Conservation (phyloP, 1,139 yeast species). For the Kodamaea fungicola region DNA sequence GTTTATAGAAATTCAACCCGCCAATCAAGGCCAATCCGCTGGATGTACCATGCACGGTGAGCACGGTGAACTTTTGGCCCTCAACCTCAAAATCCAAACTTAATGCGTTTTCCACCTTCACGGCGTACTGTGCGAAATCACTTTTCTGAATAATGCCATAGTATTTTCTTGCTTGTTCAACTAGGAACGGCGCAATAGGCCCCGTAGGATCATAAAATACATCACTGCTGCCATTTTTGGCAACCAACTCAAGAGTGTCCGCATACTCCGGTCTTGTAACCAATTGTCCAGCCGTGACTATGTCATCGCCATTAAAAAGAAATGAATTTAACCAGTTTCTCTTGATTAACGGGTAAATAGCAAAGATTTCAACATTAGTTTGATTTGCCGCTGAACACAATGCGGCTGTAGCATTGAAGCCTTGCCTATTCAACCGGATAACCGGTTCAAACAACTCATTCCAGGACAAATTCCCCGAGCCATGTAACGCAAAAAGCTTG, state of each 20-base stretch:
- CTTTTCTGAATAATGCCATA: conserved; percentile 61
- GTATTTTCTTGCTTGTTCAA: conserved; percentile 35
- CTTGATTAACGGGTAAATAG: conserved; percentile 21
- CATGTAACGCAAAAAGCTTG: conserved; percentile 54
- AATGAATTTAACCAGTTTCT: conserved; percentile 51
- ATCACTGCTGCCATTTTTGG: conserved; percentile 69
- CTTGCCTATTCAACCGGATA: conserved; percentile 58
- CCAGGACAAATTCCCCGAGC: conserved; percentile 75
- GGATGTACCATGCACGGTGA: conserved; percentile 74
- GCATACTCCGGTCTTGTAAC: conserved; percentile 63
- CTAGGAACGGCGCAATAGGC: conserved; percentile 60
- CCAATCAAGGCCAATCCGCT: conserved; percentile 80
- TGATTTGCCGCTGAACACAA: conserved; percentile 32
- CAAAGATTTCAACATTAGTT: conserved; percentile 25
- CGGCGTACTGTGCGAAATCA: conserved; percentile 66
- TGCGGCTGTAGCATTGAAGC: conserved; percentile 58
- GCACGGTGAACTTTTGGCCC: conserved; percentile 48
- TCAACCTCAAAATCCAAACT: conserved; percentile 29
- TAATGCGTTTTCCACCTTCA: conserved; percentile 55
- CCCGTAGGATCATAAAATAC: conserved; percentile 82
- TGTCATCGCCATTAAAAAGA: conserved; percentile 35
- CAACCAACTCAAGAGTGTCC: conserved; percentile 62
- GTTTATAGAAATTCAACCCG: conserved; percentile 59
- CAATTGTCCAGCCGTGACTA: conserved; percentile 53
- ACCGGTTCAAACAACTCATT: conserved; percentile 73